These are phyloP conservation scores for Epichloe uncinata DNA, from an alignment of 2,329 filamentous ascomycete species.

Conservation along the genomic window DNA sequence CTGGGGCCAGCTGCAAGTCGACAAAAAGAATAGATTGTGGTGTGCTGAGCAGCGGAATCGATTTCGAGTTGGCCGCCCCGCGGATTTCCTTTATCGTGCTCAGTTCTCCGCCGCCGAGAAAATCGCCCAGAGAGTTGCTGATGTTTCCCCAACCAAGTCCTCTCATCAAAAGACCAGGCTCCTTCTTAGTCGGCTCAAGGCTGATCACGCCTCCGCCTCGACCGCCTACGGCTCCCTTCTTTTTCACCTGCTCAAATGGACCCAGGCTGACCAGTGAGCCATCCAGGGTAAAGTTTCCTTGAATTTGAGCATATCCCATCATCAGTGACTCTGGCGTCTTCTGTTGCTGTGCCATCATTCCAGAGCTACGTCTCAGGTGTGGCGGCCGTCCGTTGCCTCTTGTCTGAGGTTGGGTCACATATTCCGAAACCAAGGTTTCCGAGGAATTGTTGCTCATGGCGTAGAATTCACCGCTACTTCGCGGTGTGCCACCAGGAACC, in stretches of 20 bases:
- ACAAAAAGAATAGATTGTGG: constrained; percentile 95
- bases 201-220: constrained; percentile 81
- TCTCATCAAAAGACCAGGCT: constrained; percentile 71
- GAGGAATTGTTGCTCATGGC: constrained; percentile 89
- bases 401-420: constrained; percentile 41
- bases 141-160: constrained; percentile 80
- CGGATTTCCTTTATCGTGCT: constrained; percentile 96
- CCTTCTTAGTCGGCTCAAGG: constrained; percentile 57
- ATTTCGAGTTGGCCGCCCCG: constrained; percentile 69
- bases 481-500: constrained; percentile 58
- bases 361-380: constrained; percentile 34
- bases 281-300: constrained; percentile 83
- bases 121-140: constrained; percentile 73
- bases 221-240: constrained; percentile 78
- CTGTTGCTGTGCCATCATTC: constrained; percentile 28
- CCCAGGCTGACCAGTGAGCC: constrained; percentile 80
- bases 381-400: constrained; percentile 25
- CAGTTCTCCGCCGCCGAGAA: constrained; percentile 75
- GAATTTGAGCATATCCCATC: constrained; percentile 95
- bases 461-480: constrained; percentile 92
- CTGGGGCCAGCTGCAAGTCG: constrained; percentile 73
- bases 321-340: constrained; percentile 66
- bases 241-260: constrained; percentile 92
- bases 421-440: constrained; percentile 86
- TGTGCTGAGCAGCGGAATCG: constrained; percentile 83